Evolutionary conservation across 2,329 filamentous ascomycete genomes (phyloP), one percentile per base, ranked within the genome.

Genomic region (Aureobasidium pullulans): DNA sequence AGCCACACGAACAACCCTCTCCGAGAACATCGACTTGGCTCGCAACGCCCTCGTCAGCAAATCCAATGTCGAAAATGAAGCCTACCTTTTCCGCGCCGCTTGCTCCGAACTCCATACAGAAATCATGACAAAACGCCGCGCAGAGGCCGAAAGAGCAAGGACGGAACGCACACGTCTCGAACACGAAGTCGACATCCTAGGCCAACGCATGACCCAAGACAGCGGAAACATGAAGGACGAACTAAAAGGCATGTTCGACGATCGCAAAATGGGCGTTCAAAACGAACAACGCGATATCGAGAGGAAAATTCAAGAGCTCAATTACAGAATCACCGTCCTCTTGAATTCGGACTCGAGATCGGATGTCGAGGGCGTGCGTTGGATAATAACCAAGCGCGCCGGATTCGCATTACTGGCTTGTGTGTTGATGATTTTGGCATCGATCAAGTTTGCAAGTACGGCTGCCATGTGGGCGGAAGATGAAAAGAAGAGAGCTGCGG

Each of bases 171-270:
- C 88, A 4, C 85, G 92, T 50, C 74, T 99, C 64, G 91, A 96
- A 76, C 92, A 96, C 71, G 94, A 97, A 72, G 86, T 92, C n/a
- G 94, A 99, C 71, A 96, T 96, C 16, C 72, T 96, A 58, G 86
- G 84, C 59, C 94, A 97, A 76, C 83, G 86, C 49, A 78, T 96
- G 61, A 89, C 85, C 36, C 92, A 96, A 73, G 92, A 97, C 70
- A 79, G 92, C 29, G 76, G 85, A 59, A 87, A 83, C 36, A 77
- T 97, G 61, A 94, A 90, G 67, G 93, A 99, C 70, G 90, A 92
- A 59, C 81, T 97, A n/a, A 90, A 92, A 71, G 93, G 90, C 60
- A 88, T 96, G 81, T 96, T 97, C 71, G 93, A 97, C 69, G 93
- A 99, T 71, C 84, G 95, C 44, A 94, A 93, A 71, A 96, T 97